These are phyloP conservation scores for Mucor racemosus DNA, from an alignment of 371 early-diverging fungal genomes.

Conservation along the genomic window DNA sequence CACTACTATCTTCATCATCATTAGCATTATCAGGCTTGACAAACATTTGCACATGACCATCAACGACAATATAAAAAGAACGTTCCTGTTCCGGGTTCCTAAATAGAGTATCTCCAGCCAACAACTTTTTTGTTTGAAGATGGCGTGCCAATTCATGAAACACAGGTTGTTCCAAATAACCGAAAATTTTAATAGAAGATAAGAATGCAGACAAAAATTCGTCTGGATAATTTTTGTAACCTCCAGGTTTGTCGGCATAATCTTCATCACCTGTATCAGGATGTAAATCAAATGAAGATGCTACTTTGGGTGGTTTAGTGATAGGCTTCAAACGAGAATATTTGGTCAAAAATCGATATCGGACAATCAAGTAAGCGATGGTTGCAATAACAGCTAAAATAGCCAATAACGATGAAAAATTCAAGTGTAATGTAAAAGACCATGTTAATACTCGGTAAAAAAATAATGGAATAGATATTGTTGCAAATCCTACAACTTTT, in stretches of 20 bases:
- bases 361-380: slow-evolving; percentile 61
- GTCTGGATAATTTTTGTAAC: slow-evolving; percentile 71
- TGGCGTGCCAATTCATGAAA: slow-evolving; percentile 93
- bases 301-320: slow-evolving; percentile 51
- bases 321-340: slow-evolving; percentile 78
- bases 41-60: slow-evolving; percentile 90
- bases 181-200: slow-evolving; percentile 94
- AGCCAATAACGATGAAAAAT: slow-evolving; percentile 64
- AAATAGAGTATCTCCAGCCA: slow-evolving; percentile 87
- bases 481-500: slow-evolving; percentile 55
- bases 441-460: slow-evolving; percentile 67
- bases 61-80: slow-evolving; percentile 93
- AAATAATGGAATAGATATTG: slow-evolving; percentile 61
- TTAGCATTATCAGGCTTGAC: slow-evolving; percentile 53
- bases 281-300: slow-evolving; percentile 80
- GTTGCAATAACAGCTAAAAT: slow-evolving; percentile 44
- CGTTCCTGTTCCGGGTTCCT: slow-evolving; percentile 75
- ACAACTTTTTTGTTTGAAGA: slow-evolving; percentile 82
- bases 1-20: slow-evolving; percentile 36
- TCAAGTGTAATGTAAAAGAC: slow-evolving; percentile 72
- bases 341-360: slow-evolving; percentile 76
- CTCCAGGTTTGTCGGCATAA: slow-evolving; percentile 42
- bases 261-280: slow-evolving; percentile 74
- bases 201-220: slow-evolving; percentile 87
- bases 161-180: slow-evolving; percentile 94